A percentile compares a stretch with the other conserved stretches of the same genome.
Evolutionary conservation across 2,329 filamentous ascomycete species (phyloP).

Genomic region (Tricladium varicosporioides): DNA sequence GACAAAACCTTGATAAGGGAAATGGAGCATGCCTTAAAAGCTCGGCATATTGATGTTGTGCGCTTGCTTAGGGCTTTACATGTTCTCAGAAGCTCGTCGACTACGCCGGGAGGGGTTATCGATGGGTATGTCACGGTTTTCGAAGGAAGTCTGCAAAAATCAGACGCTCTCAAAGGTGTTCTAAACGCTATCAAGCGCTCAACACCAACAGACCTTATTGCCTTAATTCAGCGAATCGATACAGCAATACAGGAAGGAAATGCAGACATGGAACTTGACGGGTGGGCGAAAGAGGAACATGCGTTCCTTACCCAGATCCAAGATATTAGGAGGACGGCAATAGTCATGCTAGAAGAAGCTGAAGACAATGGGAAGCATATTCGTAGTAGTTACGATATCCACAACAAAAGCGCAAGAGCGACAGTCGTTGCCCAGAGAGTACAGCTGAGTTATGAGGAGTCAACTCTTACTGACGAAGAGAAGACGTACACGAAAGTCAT

Average conservation of each 20-base stretch:
- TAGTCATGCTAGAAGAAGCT: conserved; percentile 45
- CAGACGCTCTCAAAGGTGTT: conserved; percentile 47
- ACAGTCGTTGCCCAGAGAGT: conserved; percentile 81
- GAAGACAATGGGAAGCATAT: conserved; percentile 49
- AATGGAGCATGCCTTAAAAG: conserved; percentile 35
- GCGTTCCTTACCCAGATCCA: conserved; percentile 22
- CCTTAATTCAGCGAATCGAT: conserved; percentile 44
- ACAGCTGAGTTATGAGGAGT: conserved; percentile 72
- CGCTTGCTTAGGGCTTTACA: conserved; percentile 49
- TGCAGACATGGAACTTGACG: conserved; percentile 23
- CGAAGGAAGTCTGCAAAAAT: conserved; percentile 49
- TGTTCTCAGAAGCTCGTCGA: conserved; percentile 38
- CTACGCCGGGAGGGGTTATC: conserved; percentile 30
- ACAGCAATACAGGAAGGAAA: conserved; percentile 24
- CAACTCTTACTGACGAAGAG: conserved; percentile 68
- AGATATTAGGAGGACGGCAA: conserved; percentile 44
- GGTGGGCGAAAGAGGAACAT: conserved; percentile 30
- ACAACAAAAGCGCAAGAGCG: conserved; percentile 67
- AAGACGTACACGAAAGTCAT: conserved; percentile 67
- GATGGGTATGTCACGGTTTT: conserved; percentile 62
- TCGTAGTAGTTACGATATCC: conserved; percentile 72
- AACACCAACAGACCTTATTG: conserved; percentile 48
- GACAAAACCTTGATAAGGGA: conserved; percentile 52
- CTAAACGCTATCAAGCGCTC: conserved; percentile 56
- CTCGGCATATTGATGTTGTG: conserved; percentile 39